These are phyloP conservation scores for Coemansia sp. DNA, from an alignment of 192 early-diverging fungal species.

Conservation along the genomic window DNA sequence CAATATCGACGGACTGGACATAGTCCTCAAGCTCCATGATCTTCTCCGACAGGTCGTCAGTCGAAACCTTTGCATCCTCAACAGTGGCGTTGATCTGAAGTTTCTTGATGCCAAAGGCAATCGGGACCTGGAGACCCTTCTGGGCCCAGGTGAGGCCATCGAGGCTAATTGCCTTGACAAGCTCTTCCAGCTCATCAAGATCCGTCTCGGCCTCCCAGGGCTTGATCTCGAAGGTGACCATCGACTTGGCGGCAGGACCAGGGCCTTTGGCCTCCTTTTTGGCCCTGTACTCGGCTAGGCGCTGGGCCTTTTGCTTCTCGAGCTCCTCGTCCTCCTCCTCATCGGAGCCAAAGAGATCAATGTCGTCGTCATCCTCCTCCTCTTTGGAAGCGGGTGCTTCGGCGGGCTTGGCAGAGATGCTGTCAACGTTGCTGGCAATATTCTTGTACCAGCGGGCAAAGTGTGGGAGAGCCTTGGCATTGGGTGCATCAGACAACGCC, in stretches of 20 bases:
- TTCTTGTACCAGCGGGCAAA: slow-evolving; percentile 95
- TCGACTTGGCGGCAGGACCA: slow-evolving; percentile 86
- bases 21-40: slow-evolving; percentile 81
- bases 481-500: slow-evolving; percentile 70
- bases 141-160: slow-evolving; percentile 90
- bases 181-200: slow-evolving; percentile 72
- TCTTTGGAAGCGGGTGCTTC: slow-evolving; percentile 60
- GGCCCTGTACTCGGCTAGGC: slow-evolving; percentile 85
- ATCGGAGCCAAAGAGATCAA: slow-evolving; percentile 95
- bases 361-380: slow-evolving; percentile 88
- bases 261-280: slow-evolving; percentile 89
- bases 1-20: slow-evolving; percentile 90
- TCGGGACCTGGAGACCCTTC: slow-evolving; percentile 69
- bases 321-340: slow-evolving; percentile 89
- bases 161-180: slow-evolving; percentile 76
- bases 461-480: slow-evolving; percentile 76
- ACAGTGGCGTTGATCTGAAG: slow-evolving; percentile 90
- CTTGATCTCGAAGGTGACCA: slow-evolving; percentile 92
- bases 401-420: slow-evolving; percentile 44
- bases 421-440: slow-evolving; percentile 61
- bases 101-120: slow-evolving; percentile 97
- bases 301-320: slow-evolving; percentile 83
- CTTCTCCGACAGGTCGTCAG: slow-evolving; percentile 80
- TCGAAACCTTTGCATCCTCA: slow-evolving; percentile 89
- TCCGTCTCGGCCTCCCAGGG: slow-evolving; percentile 98